phyloP scores from a whole-genome alignment of 2,329 filamentous ascomycete species.

The Penicillium oxalicum region DNA sequence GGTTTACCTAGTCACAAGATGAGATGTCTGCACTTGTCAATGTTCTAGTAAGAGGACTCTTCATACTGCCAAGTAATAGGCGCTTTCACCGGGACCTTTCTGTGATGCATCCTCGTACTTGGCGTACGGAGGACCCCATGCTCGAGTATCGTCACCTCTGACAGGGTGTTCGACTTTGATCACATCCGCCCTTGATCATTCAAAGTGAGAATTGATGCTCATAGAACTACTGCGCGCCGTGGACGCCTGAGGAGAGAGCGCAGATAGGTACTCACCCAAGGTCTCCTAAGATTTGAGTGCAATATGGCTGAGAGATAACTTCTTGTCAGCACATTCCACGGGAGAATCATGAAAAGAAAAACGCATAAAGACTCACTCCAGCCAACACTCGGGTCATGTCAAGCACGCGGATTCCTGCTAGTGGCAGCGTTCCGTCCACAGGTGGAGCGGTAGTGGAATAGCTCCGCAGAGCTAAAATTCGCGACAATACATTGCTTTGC shows the following conservation, averaged over 20 bases:
- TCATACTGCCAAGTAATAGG: conserved; percentile 82
- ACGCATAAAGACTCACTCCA: conserved; percentile 57
- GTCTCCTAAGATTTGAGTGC: conserved; percentile 93
- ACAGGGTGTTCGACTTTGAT: conserved; percentile 96
- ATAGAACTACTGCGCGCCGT: not conserved
- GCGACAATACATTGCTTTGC: conserved; percentile 18
- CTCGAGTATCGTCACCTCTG: conserved; percentile 85
- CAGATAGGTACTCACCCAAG: conserved; percentile 62
- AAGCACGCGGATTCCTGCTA: conserved; percentile 80
- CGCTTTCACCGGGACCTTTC: conserved; percentile 75
- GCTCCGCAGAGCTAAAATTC: conserved; percentile 24
- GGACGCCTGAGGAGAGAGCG: not conserved
- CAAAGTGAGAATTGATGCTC: not conserved
- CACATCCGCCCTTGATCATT: conserved; percentile 67
- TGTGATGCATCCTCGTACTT: conserved; percentile 57
- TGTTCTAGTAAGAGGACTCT: not conserved
- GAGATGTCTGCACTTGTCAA: conserved; percentile 2
- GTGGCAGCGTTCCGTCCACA: conserved; percentile 53
- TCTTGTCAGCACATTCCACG: conserved; percentile 8
- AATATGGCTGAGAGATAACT: conserved; percentile 67
- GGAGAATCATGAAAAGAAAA: not conserved
- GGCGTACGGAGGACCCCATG: conserved; percentile 94
- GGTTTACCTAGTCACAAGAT: conserved; percentile 62
- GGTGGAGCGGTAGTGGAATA: conserved; percentile 39
- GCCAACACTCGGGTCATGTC: conserved; percentile 97